Conservation (phyloP, 768 basidiomycete genomes). For the Lentinus tigrinus region DNA sequence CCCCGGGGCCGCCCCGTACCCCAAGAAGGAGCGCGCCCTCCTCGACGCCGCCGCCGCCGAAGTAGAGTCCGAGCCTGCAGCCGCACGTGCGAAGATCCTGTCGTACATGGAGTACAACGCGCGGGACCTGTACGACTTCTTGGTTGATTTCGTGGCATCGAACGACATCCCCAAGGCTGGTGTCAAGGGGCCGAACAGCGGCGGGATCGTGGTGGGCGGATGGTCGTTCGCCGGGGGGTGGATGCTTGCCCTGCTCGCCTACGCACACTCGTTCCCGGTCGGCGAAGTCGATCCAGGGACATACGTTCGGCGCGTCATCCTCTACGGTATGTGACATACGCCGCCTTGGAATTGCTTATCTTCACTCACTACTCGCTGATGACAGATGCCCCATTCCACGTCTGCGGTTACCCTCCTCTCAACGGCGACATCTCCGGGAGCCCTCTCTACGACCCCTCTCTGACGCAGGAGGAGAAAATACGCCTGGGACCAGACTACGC, state of each 20-base stretch:
- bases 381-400: not conserved
- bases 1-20: slow-evolving; percentile 20
- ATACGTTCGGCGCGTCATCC: slow-evolving; percentile 10
- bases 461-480: not conserved
- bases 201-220: slow-evolving; percentile 16
- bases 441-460: not conserved
- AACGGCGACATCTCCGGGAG: not conserved
- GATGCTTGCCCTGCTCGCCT: slow-evolving; percentile 9
- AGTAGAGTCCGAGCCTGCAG: slow-evolving; percentile 18
- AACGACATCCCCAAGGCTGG: slow-evolving; percentile 26
- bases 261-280: not conserved
- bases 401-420: not conserved
- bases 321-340: slow-evolving; percentile 7
- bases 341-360: not conserved
- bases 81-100: not conserved
- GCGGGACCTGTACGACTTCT: slow-evolving; percentile 35
- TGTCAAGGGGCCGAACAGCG: not conserved
- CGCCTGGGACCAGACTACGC: not conserved
- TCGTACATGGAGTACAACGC: slow-evolving; percentile 30
- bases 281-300: not conserved
- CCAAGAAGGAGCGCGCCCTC: slow-evolving; percentile 8
- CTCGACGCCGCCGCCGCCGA: slow-evolving; percentile 1
- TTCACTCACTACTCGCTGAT: not conserved
- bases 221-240: slow-evolving; percentile 15
- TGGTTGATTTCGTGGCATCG: slow-evolving; percentile 32